A percentile compares a stretch with the other conserved stretches of the same genome.
phyloP scores from a whole-genome alignment of 78 protist species.

The Anaeramoeba ignava region DNA sequence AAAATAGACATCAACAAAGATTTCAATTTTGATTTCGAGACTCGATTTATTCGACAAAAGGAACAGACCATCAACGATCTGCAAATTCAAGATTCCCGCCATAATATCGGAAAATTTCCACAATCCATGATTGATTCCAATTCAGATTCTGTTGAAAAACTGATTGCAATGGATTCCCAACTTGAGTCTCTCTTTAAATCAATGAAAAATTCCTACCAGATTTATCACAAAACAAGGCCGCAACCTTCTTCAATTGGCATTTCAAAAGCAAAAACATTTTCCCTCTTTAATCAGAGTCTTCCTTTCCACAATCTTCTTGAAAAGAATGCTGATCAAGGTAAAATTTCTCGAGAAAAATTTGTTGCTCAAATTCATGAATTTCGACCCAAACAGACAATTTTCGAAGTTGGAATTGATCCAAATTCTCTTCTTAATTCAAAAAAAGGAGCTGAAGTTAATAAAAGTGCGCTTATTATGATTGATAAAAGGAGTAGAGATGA shows the following conservation, averaged over 20 bases:
- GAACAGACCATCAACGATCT: no score
- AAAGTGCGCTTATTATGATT: background rate
- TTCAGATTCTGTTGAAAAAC: background rate
- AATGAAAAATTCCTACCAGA: background rate
- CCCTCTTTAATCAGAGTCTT: background rate
- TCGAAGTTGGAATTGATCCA: background rate
- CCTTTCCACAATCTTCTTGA: background rate
- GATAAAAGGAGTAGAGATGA: background rate
- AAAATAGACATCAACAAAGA: background rate
- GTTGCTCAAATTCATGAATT: background rate
- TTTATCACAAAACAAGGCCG: background rate
- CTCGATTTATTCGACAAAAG: no score
- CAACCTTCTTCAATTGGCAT: background rate
- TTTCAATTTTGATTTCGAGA: no score
- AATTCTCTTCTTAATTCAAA: background rate
- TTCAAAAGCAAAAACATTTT: background rate
- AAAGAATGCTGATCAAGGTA: background rate
- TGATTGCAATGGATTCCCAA: background rate
- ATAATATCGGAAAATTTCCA: no score
- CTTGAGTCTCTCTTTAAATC: background rate
- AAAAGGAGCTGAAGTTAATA: background rate
- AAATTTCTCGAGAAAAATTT: background rate
- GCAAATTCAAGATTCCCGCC: no score
- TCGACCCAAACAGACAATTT: background rate
- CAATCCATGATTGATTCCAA: background rate